A percentile compares a stretch with the other conserved stretches of the same genome.
phyloP scores from a whole-genome alignment of 768 basidiomycete species.

The Pleurotus citrinopileatus region DNA sequence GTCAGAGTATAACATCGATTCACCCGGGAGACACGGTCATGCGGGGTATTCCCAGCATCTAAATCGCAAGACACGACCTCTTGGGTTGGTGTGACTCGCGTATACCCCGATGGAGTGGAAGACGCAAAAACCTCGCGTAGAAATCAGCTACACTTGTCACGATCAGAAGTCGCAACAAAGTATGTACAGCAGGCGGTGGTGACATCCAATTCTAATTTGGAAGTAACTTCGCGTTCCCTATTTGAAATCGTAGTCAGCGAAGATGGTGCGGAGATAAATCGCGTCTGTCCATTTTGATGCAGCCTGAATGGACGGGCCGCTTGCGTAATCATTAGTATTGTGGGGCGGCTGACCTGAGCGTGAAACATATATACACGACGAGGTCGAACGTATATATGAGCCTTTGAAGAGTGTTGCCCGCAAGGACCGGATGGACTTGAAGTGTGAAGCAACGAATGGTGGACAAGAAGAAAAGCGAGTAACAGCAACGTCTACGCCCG shows the following conservation, averaged over 20 bases:
- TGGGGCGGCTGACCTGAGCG: neutral
- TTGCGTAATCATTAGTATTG: neutral
- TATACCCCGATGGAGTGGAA: constrained; percentile 1
- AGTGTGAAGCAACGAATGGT: too few relatives aligned
- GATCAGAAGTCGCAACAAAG: neutral
- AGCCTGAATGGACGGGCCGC: neutral
- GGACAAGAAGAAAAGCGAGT: too few relatives aligned
- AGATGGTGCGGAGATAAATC: constrained; percentile 9
- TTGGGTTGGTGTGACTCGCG: constrained; percentile 2
- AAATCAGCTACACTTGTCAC: constrained; percentile 2
- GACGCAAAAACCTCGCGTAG: constrained; percentile 10
- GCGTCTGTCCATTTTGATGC: neutral
- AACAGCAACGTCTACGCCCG: too few relatives aligned
- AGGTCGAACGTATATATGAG: too few relatives aligned
- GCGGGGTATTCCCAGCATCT: neutral
- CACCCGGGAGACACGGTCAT: constrained; percentile 3
- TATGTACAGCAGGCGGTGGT: neutral
- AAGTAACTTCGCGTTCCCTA: constrained; percentile 8
- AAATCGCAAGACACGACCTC: neutral
- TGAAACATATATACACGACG: too few relatives aligned
- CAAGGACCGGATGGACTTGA: too few relatives aligned
- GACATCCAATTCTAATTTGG: constrained; percentile 9
- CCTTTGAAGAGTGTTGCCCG: too few relatives aligned
- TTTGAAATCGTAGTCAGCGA: constrained; percentile 1
- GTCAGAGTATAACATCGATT: neutral